Percentiles rank a stretch among this genome's conserved stretches.
Evolutionary conservation across 257 asterid species (phyloP).

Genomic region (Nyctanthes arbortristis): DNA sequence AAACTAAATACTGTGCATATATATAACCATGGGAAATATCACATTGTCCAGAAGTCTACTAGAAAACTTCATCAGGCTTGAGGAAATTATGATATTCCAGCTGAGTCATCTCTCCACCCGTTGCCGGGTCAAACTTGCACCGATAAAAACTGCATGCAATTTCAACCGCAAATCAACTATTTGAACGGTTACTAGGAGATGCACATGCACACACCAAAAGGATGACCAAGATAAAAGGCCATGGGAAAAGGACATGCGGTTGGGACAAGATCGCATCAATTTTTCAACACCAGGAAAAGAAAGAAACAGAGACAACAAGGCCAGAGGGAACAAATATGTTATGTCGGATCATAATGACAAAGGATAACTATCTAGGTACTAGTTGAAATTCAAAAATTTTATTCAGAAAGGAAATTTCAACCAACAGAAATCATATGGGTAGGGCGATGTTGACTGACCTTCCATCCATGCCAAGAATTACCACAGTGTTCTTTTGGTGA

Average conservation of each 20-base stretch:
- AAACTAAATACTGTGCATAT: not conserved
- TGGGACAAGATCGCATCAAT: too few species aligned
- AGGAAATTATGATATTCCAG: slow-evolving; percentile 83
- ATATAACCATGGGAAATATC: not conserved
- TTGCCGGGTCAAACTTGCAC: slow-evolving; percentile 70
- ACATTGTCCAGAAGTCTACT: slow-evolving; percentile 7
- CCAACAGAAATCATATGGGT: not conserved
- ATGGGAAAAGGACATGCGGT: too few species aligned
- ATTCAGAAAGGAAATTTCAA: not conserved
- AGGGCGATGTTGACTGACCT: slow-evolving; percentile 45
- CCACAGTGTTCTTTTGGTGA: slow-evolving; percentile 82
- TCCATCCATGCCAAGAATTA: slow-evolving; percentile 95
- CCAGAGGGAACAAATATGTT: too few species aligned
- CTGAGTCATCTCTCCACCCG: slow-evolving; percentile 89
- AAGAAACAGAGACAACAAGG: too few species aligned
- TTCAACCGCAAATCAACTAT: slow-evolving; percentile 3
- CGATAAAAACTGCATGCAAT: slow-evolving; percentile 68
- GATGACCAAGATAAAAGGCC: too few species aligned
- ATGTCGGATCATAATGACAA: too few species aligned
- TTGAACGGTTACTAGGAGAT: not conserved
- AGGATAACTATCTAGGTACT: too few species aligned
- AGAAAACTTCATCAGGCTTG: slow-evolving; percentile 66
- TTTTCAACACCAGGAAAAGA: too few species aligned
- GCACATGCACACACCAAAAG: not conserved
- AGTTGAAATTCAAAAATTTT: not conserved